phyloP scores from a whole-genome alignment of 345 rosid species.

The Lepidium sativum region DNA sequence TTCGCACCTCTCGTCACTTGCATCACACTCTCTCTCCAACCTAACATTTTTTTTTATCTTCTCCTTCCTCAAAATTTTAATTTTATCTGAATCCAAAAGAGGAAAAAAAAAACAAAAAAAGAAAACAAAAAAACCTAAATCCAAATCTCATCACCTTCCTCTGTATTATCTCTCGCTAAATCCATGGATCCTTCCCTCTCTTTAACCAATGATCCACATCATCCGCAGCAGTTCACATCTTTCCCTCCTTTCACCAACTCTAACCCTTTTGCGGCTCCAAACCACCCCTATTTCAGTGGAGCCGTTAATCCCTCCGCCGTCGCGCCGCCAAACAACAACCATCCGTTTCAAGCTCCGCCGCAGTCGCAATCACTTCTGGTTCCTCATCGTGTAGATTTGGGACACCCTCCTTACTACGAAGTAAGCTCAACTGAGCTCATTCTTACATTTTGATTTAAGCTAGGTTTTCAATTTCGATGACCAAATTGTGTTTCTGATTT shows the following conservation, averaged over 20 bases:
- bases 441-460: neutral
- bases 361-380: neutral
- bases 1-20: conserved; percentile 9
- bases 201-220: conserved; percentile 35
- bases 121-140: neutral
- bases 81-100: conserved; percentile 4
- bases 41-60: conserved; percentile 9
- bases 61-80: neutral
- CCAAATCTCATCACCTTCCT: conserved; percentile 23
- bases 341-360: conserved; percentile 3
- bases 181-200: conserved; percentile 33
- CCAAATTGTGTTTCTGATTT: neutral
- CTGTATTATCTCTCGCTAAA: conserved; percentile 27
- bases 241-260: conserved; percentile 17
- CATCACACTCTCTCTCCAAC: conserved; percentile 9
- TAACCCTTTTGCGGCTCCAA: neutral
- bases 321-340: conserved; percentile 23
- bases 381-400: neutral
- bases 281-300: conserved; percentile 3
- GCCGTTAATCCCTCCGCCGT: too few relatives aligned
- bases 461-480: conserved; percentile 3
- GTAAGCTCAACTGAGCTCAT: conserved; percentile 20
- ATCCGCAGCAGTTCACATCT: conserved; percentile 11
- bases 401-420: conserved; percentile 30
- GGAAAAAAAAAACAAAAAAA: neutral